Evolutionary conservation across 805 yeast genomes (phyloP), one percentile per base, ranked within the genome.

Genomic region (Kodamaea lidongshanica): DNA sequence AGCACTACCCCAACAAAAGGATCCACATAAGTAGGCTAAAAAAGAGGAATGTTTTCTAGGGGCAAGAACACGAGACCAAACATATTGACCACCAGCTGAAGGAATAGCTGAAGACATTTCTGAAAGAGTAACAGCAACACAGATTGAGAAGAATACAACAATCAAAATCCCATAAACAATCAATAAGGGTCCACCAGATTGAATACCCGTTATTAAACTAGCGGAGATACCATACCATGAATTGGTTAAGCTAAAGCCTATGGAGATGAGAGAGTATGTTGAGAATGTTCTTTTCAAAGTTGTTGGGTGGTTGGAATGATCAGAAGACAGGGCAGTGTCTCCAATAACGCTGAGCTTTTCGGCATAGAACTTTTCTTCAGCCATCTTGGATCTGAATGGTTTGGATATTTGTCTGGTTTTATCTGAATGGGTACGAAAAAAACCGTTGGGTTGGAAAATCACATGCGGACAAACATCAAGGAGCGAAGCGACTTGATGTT

Each of bases 201-300:
- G 51, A 34, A 62, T 62, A 19, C 66, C 66, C 12, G 66, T 59
- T 40, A 58, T 46, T 34, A 62, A 51, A 18, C 65, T 53, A 4
- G 66, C 60, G 10, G 60, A 52, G 28, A 62, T 58, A 10, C 69
- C 68, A 25, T 58, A 53, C 67, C 67, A 62, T 15, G 64, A 57
- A 52, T 62, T 61, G 28, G 67, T 61, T 34, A 62, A 48, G 10
- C 63, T 63, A 42, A 62, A 62, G 7, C 67, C 67, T 37, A 62
- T 54, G 9, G 61, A 61, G 10, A 61, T 49, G 17, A 62, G 52
- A 2, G 65, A 58, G 50, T 56, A 61, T 15, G 59, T 53, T 1
- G 63, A 56, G 30, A 62, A 62, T 15, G 58, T 59, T 39, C 66
- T 48, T 23, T 50, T 50, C 30, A 53, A 51, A 37, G 52, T 61